Evolutionary conservation across 225 moss, liverwort and hornwort species (phyloP).

Genomic region (Ulota crispa): DNA sequence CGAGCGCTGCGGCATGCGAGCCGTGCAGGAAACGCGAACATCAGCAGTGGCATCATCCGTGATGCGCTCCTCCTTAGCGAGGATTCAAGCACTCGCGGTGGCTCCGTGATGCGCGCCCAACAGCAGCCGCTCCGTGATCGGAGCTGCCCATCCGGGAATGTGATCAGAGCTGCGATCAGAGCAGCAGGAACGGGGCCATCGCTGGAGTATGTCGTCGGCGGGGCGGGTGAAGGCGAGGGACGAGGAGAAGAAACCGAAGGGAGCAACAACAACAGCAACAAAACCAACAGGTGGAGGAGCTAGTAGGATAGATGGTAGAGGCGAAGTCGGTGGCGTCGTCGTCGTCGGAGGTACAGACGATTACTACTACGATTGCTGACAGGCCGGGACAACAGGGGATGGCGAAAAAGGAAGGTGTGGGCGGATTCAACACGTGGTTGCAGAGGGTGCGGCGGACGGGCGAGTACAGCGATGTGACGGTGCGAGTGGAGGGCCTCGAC

Average conservation of each 20-base stretch:
- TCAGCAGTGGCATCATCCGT: not conserved
- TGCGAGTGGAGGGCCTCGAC: slow-evolving; percentile 71
- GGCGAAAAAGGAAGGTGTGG: slow-evolving; percentile 61
- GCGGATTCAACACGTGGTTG: slow-evolving; percentile 68
- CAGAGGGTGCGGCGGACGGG: slow-evolving; percentile 85
- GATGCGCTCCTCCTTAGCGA: not conserved
- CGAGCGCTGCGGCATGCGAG: not conserved
- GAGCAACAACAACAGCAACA: not conserved
- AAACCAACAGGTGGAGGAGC: not conserved
- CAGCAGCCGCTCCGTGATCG: not conserved
- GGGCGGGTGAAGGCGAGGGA: slow-evolving; percentile 8
- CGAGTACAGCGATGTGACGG: slow-evolving; percentile 84
- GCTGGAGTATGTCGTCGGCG: not conserved
- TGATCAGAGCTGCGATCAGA: not conserved
- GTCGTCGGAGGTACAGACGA: not conserved
- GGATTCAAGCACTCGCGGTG: not conserved
- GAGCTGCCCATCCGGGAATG: not conserved
- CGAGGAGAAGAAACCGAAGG: not conserved
- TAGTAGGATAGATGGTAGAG: not conserved
- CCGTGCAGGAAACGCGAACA: too few relatives aligned
- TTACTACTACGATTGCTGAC: not conserved
- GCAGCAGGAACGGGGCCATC: not conserved
- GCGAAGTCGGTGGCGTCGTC: not conserved
- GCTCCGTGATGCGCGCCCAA: not conserved
- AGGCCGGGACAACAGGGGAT: not conserved